phyloP scores from a whole-genome alignment of 2,329 filamentous ascomycete genomes.

The Bipolaris victoriae region DNA sequence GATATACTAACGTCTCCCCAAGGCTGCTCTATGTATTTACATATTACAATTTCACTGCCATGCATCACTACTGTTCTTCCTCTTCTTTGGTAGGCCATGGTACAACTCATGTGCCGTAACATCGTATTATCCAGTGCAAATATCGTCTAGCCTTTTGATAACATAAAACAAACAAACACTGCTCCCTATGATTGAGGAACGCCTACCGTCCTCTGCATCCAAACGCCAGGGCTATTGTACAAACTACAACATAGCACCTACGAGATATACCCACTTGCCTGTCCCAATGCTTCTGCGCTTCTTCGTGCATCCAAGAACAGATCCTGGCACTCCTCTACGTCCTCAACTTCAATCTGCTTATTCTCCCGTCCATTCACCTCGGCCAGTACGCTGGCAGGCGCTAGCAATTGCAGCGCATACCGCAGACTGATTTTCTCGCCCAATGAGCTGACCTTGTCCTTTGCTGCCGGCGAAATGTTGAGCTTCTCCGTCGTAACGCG shows the following conservation, averaged over 20 bases:
- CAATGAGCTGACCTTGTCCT: slow-evolving; percentile 85
- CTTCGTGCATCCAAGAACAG: slow-evolving; percentile 58
- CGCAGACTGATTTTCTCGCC: slow-evolving; percentile 88
- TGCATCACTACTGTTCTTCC: neutral
- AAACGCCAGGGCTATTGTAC: slow-evolving; percentile 23
- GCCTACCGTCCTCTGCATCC: slow-evolving; percentile 13
- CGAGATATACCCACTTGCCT: slow-evolving; percentile 43
- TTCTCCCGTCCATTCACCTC: slow-evolving; percentile 64
- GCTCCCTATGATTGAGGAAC: slow-evolving; percentile 12
- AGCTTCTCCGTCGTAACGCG: slow-evolving; percentile 83
- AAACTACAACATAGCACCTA: slow-evolving; percentile 22
- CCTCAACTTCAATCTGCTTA: slow-evolving; percentile 59
- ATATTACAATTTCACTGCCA: neutral
- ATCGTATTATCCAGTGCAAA: slow-evolving; percentile 11
- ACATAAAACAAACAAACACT: neutral
- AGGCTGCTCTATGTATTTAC: neutral
- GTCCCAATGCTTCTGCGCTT: slow-evolving; percentile 50
- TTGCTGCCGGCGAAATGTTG: slow-evolving; percentile 77
- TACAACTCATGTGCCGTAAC: slow-evolving; percentile 1
- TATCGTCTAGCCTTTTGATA: slow-evolving; percentile 15
- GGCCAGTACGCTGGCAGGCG: slow-evolving; percentile 88
- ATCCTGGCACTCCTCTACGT: slow-evolving; percentile 59
- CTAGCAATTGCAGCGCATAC: slow-evolving; percentile 91
- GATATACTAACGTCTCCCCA: too few species aligned
- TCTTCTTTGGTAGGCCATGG: neutral